Evolutionary conservation across 1,284 basidiomycete genomes (phyloP).

Genomic region (Agaricales sp.): DNA sequence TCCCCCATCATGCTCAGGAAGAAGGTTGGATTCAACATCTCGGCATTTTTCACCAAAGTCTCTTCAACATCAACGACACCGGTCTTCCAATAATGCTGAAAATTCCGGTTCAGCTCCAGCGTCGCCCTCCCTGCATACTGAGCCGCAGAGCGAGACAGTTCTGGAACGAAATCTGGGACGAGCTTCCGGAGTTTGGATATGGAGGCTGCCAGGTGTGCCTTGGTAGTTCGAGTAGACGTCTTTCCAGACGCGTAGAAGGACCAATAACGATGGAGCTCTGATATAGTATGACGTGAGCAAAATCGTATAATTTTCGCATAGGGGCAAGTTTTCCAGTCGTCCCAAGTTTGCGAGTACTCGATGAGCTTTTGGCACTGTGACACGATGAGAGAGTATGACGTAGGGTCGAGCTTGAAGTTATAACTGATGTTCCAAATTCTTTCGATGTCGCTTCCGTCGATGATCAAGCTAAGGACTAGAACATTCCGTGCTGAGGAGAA

Average conservation of each 20-base stretch:
- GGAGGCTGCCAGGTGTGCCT: too few relatives aligned
- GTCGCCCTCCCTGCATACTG: constrained; percentile 28
- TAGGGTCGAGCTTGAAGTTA: constrained; percentile 27
- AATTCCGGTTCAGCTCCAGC: constrained; percentile 11
- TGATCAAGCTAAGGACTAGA: constrained; percentile 26
- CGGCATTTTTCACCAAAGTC: constrained; percentile 17
- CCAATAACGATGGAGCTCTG: constrained; percentile 34
- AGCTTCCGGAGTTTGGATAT: too few relatives aligned
- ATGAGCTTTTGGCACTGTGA: constrained; percentile 25
- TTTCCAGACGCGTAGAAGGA: constrained; percentile 9
- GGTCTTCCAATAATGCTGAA: constrained; percentile 28
- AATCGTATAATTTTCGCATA: constrained; percentile 29
- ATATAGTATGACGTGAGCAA: constrained; percentile 28
- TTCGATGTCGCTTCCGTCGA: constrained; percentile 15
- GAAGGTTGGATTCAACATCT: constrained; percentile 36
- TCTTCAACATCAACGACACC: constrained; percentile 26
- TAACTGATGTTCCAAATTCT: constrained; percentile 33
- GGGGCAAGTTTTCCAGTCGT: constrained; percentile 29
- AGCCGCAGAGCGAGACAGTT: constrained; percentile 11
- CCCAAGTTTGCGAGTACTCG: constrained; percentile 14
- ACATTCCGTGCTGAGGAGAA: constrained; percentile 28
- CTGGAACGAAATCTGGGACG: too few relatives aligned
- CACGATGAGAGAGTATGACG: constrained; percentile 18
- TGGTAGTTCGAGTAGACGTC: constrained; percentile 8
- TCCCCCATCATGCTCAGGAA: constrained; percentile 27